A percentile compares a stretch with the other conserved stretches of the same genome.
Evolutionary conservation across 768 basidiomycete genomes (phyloP).

Genomic region (Suillus discolor): DNA sequence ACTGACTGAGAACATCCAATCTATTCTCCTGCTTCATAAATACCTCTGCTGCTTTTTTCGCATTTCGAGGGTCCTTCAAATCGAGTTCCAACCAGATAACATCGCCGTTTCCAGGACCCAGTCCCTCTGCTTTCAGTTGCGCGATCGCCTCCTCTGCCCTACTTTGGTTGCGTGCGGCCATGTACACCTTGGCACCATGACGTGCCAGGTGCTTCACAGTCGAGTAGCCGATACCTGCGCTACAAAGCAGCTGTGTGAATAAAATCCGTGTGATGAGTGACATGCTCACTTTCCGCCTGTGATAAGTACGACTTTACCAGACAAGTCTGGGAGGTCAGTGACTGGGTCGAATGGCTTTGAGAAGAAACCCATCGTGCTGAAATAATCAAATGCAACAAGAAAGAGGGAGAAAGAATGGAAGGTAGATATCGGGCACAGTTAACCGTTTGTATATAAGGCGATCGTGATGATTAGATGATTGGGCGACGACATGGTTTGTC

Average conservation of each 20-base stretch:
- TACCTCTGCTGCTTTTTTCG: slow-evolving; percentile 50
- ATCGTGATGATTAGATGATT: neutral
- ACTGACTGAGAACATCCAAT: slow-evolving; percentile 57
- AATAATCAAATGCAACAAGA: slow-evolving; percentile 10
- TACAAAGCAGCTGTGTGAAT: slow-evolving; percentile 15
- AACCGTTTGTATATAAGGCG: neutral
- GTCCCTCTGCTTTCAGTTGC: slow-evolving; percentile 44
- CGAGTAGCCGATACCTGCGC: slow-evolving; percentile 51
- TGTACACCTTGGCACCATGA: slow-evolving; percentile 60
- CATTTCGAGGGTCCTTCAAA: slow-evolving; percentile 47
- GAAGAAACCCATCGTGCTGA: slow-evolving; percentile 22
- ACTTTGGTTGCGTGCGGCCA: slow-evolving; percentile 51
- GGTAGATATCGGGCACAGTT: neutral
- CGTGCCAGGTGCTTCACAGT: slow-evolving; percentile 56
- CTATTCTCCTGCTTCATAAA: slow-evolving; percentile 52
- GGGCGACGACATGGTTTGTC: neutral
- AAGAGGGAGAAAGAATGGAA: no score
- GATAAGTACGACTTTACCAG: slow-evolving; percentile 56
- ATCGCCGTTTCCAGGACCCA: slow-evolving; percentile 46
- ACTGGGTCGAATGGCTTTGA: slow-evolving; percentile 37
- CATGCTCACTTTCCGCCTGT: slow-evolving; percentile 56
- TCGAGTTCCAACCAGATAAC: slow-evolving; percentile 55
- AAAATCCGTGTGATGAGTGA: neutral
- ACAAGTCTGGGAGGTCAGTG: slow-evolving; percentile 45
- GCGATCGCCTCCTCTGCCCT: slow-evolving; percentile 52